phyloP scores from a whole-genome alignment of 306 rosid genomes.

The Ceratonia siliqua region DNA sequence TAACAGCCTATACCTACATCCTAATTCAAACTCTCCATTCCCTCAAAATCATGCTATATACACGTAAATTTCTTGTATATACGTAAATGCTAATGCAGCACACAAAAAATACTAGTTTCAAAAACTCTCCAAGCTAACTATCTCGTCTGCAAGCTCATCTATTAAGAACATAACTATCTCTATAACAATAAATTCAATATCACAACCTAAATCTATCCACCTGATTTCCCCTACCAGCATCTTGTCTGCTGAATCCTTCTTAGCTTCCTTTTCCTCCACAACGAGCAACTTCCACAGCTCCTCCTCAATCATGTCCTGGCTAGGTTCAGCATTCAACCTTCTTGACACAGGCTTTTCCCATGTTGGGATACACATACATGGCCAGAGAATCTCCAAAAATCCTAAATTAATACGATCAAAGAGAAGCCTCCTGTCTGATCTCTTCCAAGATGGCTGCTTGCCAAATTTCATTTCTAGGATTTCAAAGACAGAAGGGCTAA shows the following conservation, averaged over 20 bases:
- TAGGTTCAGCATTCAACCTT: conserved; percentile 48
- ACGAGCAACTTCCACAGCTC: conserved; percentile 72
- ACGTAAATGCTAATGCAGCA: conserved; percentile 28
- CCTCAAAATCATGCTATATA: conserved; percentile 41
- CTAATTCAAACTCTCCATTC: conserved; percentile 32
- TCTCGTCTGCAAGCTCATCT: conserved; percentile 67
- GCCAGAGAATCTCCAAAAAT: conserved; percentile 53
- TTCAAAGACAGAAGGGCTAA: conserved; percentile 62
- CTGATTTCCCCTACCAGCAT: conserved; percentile 55
- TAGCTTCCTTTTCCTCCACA: conserved; percentile 54
- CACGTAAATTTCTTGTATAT: conserved; percentile 27
- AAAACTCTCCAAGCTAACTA: conserved; percentile 46
- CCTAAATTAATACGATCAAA: conserved; percentile 76
- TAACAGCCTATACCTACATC: conserved; percentile 37
- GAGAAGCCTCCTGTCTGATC: conserved; percentile 74
- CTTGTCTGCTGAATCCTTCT: conserved; percentile 39
- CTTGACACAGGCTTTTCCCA: conserved; percentile 58
- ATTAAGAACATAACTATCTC: conserved; percentile 64
- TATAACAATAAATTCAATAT: conserved; percentile 56
- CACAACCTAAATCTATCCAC: conserved; percentile 64
- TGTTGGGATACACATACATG: conserved; percentile 49
- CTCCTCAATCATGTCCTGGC: conserved; percentile 61
- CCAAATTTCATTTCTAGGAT: conserved; percentile 78
- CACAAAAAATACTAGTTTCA: conserved; percentile 32
- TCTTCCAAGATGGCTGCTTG: conserved; percentile 68